Evolutionary conservation across 2,329 filamentous ascomycete genomes (phyloP).

Genomic region (Diaporthe eres): DNA sequence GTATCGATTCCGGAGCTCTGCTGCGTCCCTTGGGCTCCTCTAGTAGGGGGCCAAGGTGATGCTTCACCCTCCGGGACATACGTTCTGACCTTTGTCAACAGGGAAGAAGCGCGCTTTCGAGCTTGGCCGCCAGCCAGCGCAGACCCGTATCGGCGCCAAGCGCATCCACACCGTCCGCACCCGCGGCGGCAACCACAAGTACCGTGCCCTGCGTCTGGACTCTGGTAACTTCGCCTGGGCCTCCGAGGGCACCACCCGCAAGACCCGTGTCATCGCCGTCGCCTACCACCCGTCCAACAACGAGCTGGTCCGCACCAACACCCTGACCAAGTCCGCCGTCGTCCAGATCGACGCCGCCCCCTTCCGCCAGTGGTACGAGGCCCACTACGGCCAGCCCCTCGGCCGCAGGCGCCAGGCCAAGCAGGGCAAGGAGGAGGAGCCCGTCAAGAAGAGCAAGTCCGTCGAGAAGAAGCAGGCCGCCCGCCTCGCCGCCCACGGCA

Average conservation of each 20-base stretch:
- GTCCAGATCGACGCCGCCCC: constrained; percentile 99
- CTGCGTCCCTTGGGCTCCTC: not conserved
- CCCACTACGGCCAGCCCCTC: constrained; percentile 94
- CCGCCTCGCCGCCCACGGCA: constrained; percentile 85
- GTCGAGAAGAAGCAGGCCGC: constrained; percentile 97
- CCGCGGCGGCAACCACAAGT: constrained; percentile 95
- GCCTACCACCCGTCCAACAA: constrained; percentile 99
- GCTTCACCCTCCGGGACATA: constrained; percentile 61
- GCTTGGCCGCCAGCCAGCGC: constrained; percentile 98
- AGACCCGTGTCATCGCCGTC: constrained; percentile 98
- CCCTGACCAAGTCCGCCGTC: constrained; percentile 98
- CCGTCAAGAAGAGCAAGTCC: constrained; percentile 92
- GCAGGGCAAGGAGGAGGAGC: constrained; percentile 73
- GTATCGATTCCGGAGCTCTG: constrained; percentile 63
- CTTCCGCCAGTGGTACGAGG: constrained; percentile 99
- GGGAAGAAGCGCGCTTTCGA: constrained; percentile 99
- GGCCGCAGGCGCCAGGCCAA: constrained; percentile 95
- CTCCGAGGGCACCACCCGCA: constrained; percentile 97
- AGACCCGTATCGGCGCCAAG: constrained; percentile 93
- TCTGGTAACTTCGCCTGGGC: constrained; percentile 99
- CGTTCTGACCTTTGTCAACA: constrained; percentile 82
- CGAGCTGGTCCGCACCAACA: constrained; percentile 99
- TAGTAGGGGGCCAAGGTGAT: not conserved
- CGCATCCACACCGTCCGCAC: constrained; percentile 58
- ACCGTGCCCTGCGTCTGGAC: constrained; percentile 98